phyloP scores from a whole-genome alignment of 169 alveolate species.

The Pseudocohnilembus persalinus region DNA sequence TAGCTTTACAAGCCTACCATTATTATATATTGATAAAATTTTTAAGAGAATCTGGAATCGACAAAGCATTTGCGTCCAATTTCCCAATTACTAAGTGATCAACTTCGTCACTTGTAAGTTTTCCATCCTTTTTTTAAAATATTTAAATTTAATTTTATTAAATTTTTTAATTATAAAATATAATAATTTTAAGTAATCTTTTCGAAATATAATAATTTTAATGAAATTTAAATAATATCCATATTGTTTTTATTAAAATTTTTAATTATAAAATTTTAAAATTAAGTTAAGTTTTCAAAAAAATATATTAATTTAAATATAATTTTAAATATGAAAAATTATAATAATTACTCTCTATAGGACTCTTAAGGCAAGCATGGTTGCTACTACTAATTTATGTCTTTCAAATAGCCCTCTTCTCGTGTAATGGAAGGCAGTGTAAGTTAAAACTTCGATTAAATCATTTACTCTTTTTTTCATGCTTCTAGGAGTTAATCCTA shows the following conservation, averaged over 20 bases:
- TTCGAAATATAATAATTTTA: too few relatives aligned
- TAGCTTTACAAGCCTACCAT: slow-evolving; percentile 87
- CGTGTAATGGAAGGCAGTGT: slow-evolving; percentile 89
- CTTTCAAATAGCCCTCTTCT: slow-evolving; percentile 93
- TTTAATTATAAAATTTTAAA: too few relatives aligned
- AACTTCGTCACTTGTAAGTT: slow-evolving; percentile 77
- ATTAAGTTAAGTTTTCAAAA: too few relatives aligned
- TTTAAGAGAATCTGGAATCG: slow-evolving; percentile 88
- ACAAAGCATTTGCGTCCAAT: slow-evolving; percentile 88
- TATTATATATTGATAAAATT: slow-evolving; percentile 83
- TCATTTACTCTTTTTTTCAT: slow-evolving; percentile 82
- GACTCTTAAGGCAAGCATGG: slow-evolving; percentile 89
- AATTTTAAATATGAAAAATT: too few relatives aligned
- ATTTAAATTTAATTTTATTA: too few relatives aligned
- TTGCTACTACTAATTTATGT: slow-evolving; percentile 94
- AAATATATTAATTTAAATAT: too few relatives aligned
- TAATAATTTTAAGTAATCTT: too few relatives aligned
- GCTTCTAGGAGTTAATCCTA: slow-evolving; percentile 53
- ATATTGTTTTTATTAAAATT: too few relatives aligned
- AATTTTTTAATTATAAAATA: too few relatives aligned
- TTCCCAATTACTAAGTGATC: slow-evolving; percentile 87
- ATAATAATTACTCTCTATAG: slow-evolving; percentile 78
- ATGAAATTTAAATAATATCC: too few relatives aligned
- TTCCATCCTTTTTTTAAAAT: slow-evolving; percentile 32
- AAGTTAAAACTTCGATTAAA: slow-evolving; percentile 87